Base-by-base conservation (phyloP, 176 grass and related monocot genomes). In the Panicum miliaceum region DNA sequence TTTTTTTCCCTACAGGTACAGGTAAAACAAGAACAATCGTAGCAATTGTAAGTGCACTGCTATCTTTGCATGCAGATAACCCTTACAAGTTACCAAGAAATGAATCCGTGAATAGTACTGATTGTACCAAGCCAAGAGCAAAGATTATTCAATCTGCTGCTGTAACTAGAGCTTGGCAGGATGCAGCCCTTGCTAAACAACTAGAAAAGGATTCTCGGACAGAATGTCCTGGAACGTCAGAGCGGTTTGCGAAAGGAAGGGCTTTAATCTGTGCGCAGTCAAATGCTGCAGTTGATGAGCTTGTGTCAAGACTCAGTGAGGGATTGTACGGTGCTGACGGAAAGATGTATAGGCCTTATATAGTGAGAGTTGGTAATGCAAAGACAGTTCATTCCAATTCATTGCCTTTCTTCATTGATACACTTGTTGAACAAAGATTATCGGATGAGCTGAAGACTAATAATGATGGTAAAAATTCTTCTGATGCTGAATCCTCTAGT, bases 261-360 rank as follows among this genome's bases (percentile, higher is more conserved):
- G 89, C 86, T 94, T 80, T 97, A 71, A 61, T 97, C 69, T 97
- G 95, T 78, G 95, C 95, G 2, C 95, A 97, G 52, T 97, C 92
- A 73, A 97, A 97, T 88, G 95, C 95, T 75, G 95, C 95, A 47
- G 93, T 98, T 78, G 96, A 98, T 87, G 96, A 98, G 78, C 84
- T 98, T 79, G 88, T 95, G 65, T 98, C 92, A 54, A 91, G 93
- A 95, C 87, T 98, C 41, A 90, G 87, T 35, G 63, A 98, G 50
- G 96, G 96, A 72, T 86, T 97, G 77, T 89, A 91, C 70, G 87
- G 89, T 80, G 77, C 45, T 80, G 85, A 98, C 68, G 92, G 93
- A 66, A 92, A 93, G 32, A 45, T 87, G 43, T 97, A 91, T 64
- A 97, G 78, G 82, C 92, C 96, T 80, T 98, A 91, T 79, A 90